Conservation (phyloP, 2,329 filamentous ascomycete genomes). For the Thermoascus crustaceus region DNA sequence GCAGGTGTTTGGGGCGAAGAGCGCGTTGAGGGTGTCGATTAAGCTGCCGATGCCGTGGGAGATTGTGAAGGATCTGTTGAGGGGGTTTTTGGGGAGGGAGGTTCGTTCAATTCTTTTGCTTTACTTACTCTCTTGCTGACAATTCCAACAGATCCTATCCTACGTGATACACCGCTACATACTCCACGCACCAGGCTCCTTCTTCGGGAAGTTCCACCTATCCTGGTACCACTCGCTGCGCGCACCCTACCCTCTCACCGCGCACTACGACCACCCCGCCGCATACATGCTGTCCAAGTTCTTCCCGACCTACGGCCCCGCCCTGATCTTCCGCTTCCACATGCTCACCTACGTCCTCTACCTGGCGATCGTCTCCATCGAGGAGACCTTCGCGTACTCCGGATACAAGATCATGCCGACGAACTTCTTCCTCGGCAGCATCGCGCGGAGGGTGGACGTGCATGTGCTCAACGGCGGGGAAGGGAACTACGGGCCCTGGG, state of each 20-base stretch:
- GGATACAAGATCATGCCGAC: constrained; percentile 53
- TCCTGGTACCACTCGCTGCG: constrained; percentile 50
- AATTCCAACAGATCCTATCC: constrained; percentile 16
- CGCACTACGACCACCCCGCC: constrained; percentile 53
- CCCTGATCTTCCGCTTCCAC: constrained; percentile 51
- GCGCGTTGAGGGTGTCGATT: constrained; percentile 51
- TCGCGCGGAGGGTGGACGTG: constrained; percentile 49
- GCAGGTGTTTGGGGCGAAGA: constrained; percentile 44
- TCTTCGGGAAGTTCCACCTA: constrained; percentile 46
- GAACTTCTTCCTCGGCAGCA: constrained; percentile 49
- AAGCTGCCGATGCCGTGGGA: constrained; percentile 55
- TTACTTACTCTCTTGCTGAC: not conserved
- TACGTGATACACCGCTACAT: constrained; percentile 68
- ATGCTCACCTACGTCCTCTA: constrained; percentile 53
- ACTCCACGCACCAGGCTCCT: constrained; percentile 53
- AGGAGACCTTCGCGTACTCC: constrained; percentile 53
- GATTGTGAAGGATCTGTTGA: constrained; percentile 47
- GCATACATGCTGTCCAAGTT: constrained; percentile 47
- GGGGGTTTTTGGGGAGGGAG: constrained; percentile 50
- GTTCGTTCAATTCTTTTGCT: constrained; percentile 31
- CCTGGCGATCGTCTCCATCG: constrained; percentile 46
- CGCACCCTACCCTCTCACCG: constrained; percentile 49
- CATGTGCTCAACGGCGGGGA: constrained; percentile 44
- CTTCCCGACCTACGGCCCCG: constrained; percentile 50
- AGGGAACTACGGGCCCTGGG: constrained; percentile 40